Base-by-base conservation (phyloP, 495 filamentous ascomycete genomes). In the Beverwykella pulmonaria region DNA sequence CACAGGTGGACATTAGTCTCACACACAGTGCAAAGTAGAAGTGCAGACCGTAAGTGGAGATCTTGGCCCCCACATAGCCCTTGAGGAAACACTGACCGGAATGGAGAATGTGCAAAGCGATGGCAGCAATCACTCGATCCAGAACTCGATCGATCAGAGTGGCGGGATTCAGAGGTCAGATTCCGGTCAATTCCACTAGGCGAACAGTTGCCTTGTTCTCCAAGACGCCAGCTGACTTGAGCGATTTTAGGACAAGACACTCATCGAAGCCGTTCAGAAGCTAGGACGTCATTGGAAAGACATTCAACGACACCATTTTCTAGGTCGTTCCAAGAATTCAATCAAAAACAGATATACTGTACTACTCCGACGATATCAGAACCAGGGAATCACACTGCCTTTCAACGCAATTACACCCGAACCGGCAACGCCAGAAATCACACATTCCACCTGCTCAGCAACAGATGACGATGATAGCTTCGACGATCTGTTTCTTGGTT, bases 61-160 rank as follows among this genome's bases (percentile, higher is more conserved):
- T 20, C 36, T 44, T 27, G 12, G 48, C 58, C 55, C 50, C 36
- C 41, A 32, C 34, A 59, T 58, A 15, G 44, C 46, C 27, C 34
- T 65, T 36, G 48, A 59, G 20, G 36, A 47, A 47, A 15, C 47
- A 39, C 67, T 65, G 41, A 67, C 70, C 50, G 20, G 22, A 58
- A 9, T 17, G n/a, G 19, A 79, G 77, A 79, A 72, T 79, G 77
- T 46, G 76, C 77, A 15, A 79, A 79, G 47, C 71, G 77, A 5
- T 79, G 77, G 77, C 74, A 79, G 19, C 75, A 77, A 52, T 76
- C 75, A 9, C 66, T 79, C 20, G 73, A 79, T 57, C 77, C 77
- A 20, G 76, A 74, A 53, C 70, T 79, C 15, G 77, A 79, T 34
- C 77, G 75, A 8, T 75, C 75, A n/a, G 69, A 72, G 36, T 79